Base-by-base conservation (phyloP, 2,329 filamentous ascomycete genomes). In the Alternaria ethzedia region DNA sequence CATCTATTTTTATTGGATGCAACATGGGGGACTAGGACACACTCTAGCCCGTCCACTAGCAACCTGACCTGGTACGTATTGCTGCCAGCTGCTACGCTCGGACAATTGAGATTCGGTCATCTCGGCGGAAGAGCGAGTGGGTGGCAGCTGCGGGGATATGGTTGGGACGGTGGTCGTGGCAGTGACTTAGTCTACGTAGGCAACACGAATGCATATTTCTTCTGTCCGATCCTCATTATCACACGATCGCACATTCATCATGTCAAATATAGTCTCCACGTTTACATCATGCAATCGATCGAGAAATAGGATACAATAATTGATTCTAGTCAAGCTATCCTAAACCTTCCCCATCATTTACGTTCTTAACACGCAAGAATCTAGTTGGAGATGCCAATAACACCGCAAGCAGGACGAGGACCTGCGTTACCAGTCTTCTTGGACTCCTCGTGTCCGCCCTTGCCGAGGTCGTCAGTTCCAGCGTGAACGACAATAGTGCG, bases 391-490 rank as follows among this genome's bases (percentile, higher is more conserved):
- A 97, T 96, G 75, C 93, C 93, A 82, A 97, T 97, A 80, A 97
- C 94, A 86, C 96, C 96, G 85, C 96, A 99, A 81, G 96, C 96
- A 80, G 96, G 96, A 80, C 96, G 93, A 75, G 86, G 82, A 77
- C 96, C 96, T 80, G 96, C 96, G 82, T 98, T 99, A 74, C 96
- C 96, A 71, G 96, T 99, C 91, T 96, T 97, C 87, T 96, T 93
- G 78, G 93, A 97, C 87, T 98, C 94, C 85, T 95, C 93, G 85
- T 92, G 90, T 75, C 85, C 92, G 78, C 94, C 94, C 87, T 92
- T 92, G 83, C 96, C 96, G 70, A 99, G 93, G 80, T 99, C 96
- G 81, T 99, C 96, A 73, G 95, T 98, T 81, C 96, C 96, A 75
- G 86, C 90, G 86, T 99, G 96, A 78, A 96, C 89, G 77, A 99